Base-by-base conservation (phyloP, 352 stramenopile genomes). In the Globisporangium acanthophoron region DNA sequence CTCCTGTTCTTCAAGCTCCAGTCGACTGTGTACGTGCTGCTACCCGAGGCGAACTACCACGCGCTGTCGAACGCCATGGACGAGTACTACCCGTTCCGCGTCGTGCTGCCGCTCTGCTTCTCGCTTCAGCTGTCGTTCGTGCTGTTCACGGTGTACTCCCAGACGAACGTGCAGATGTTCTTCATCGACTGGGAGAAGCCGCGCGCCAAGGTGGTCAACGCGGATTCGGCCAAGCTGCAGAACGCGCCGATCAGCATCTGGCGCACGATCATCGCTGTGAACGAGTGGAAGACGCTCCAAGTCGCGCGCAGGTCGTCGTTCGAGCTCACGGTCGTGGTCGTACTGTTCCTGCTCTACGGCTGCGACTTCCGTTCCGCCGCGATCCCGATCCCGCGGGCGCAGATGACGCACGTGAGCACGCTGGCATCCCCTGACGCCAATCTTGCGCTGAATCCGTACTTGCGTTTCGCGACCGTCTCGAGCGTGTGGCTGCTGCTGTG, bases 1-100 rank as follows among this genome's bases (percentile, higher is more conserved):
- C 85, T 98, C 45, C 54, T 97, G n/a, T 96, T 98, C 64, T 98
- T 97, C 76, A 97, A 97, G 67, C 61, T 97, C 13, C 91, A 98
- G 64, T 80, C 75, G 7, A 75, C 55, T 31, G 88, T 96, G n/a
- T 93, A 94, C 59, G 39, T 96, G 16, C 62, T 98, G 64, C 74
- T 98, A 21, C 94, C 92, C 2, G 73, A 83, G 21, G 63, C 80
- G 13, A 66, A 79, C 31, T 66, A 87, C 51, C 65, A 85, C 54
- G 53, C 75, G 6, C 65, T 84, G 18, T 70, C 78, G 12, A 73
- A 59, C 9, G 64, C 61, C 13, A 74, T 79, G 20, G 86, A 92
- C 62, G 86, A 96, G 52, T 98, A 98, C 65, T 88, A 87, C 24
- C 67, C 88, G 12, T 94, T 98, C 51, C 73, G 83, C 45, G 69